Evolutionary conservation across 495 filamentous ascomycete genomes (phyloP).

Genomic region (Rostrohypoxylon terebratum): DNA sequence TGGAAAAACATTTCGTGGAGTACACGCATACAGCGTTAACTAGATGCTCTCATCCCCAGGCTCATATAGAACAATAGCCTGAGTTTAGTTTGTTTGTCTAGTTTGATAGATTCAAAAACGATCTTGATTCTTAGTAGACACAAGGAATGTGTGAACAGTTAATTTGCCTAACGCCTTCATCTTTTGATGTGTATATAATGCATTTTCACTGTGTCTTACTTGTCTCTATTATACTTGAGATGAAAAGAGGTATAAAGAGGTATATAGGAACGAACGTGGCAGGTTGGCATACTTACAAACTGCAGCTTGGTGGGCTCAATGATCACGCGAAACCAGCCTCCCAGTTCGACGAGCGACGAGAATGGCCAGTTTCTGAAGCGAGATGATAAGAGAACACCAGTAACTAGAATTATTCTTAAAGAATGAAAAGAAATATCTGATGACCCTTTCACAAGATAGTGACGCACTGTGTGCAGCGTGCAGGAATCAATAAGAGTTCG

Average conservation of each 20-base stretch:
- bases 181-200: not conserved
- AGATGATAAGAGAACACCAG: not conserved
- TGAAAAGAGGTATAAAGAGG: not conserved
- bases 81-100: not conserved
- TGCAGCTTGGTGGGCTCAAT: slow-evolving; percentile 8
- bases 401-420: not conserved
- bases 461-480: not conserved
- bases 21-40: not conserved
- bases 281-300: slow-evolving; percentile 28
- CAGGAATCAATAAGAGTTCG: not conserved
- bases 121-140: not conserved
- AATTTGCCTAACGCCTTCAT: not conserved
- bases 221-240: not conserved
- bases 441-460: slow-evolving; percentile 9
- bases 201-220: not conserved
- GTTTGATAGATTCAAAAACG: not conserved
- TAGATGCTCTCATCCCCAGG: slow-evolving; percentile 2
- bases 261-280: not conserved
- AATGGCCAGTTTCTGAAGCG: not conserved
- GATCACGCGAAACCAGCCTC: slow-evolving; percentile 31
- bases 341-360: not conserved
- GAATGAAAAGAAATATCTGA: not conserved
- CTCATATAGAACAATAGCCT: not conserved
- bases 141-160: not conserved
- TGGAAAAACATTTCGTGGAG: not conserved